Percentiles rank a stretch among this genome's conserved stretches.
phyloP scores from a whole-genome alignment of 225 moss, liverwort and hornwort species.

The Lunularia cruciata region DNA sequence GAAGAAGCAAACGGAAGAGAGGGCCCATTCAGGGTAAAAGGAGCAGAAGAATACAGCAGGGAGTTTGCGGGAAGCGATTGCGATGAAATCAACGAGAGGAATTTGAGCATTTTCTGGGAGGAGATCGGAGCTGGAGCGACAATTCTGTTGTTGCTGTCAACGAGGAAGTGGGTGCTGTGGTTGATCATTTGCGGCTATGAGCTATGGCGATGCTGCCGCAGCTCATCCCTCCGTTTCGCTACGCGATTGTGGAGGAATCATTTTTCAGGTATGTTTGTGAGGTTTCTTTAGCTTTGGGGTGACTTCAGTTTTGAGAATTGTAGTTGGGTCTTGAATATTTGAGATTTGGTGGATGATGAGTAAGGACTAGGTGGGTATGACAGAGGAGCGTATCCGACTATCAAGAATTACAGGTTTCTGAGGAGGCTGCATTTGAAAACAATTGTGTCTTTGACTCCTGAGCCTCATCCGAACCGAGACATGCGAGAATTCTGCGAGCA shows the following conservation, averaged over 20 bases:
- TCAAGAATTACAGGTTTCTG: slow-evolving; percentile 90
- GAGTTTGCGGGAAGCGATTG: no score
- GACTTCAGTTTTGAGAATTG: neutral
- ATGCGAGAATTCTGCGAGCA: slow-evolving; percentile 91
- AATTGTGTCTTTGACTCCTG: slow-evolving; percentile 84
- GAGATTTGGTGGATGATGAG: neutral
- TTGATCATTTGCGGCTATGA: no score
- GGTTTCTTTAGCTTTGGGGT: neutral
- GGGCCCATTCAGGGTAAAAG: no score
- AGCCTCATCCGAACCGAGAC: slow-evolving; percentile 86
- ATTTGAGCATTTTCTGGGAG: no score
- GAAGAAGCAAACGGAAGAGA: no score
- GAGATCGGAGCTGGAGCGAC: no score
- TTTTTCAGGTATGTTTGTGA: slow-evolving; percentile 53
- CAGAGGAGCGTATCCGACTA: slow-evolving; percentile 90
- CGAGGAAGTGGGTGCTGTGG: no score
- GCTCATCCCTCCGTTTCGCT: slow-evolving; percentile 96
- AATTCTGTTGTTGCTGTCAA: no score
- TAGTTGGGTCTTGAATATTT: neutral
- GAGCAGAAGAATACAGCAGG: no score
- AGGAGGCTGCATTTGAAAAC: slow-evolving; percentile 81
- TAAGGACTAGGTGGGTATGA: neutral
- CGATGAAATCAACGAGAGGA: no score
- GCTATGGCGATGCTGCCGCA: slow-evolving; percentile 87
- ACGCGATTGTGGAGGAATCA: slow-evolving; percentile 82